A percentile compares a stretch with the other conserved stretches of the same genome.
phyloP scores from a whole-genome alignment of 2,329 filamentous ascomycete species.

The Fusarium metavorans region DNA sequence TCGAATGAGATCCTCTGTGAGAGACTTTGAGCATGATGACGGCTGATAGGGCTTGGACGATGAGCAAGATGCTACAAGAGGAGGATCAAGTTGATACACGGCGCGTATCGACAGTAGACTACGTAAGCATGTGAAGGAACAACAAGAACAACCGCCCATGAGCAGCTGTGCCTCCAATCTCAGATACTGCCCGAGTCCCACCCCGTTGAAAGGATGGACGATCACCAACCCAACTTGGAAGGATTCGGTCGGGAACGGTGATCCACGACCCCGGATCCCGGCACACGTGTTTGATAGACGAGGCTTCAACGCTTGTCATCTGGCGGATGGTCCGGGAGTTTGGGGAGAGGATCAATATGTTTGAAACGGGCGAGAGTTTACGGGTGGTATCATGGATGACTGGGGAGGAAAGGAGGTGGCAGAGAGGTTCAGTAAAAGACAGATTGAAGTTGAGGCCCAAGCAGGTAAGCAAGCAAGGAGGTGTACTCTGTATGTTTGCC shows the following conservation, averaged over 20 bases:
- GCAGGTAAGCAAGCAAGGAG: constrained; percentile 6
- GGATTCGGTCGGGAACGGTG: constrained; percentile 1
- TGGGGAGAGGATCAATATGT: constrained; percentile 6
- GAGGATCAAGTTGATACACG: constrained; percentile 17
- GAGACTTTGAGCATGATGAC: background rate
- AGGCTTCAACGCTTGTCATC: background rate
- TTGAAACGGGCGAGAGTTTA: constrained; percentile 7
- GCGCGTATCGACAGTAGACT: constrained; percentile 7
- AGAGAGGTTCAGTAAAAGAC: constrained; percentile 10
- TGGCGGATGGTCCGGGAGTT: background rate
- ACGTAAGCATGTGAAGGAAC: constrained; percentile 13
- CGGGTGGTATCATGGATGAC: background rate
- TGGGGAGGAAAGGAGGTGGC: constrained; percentile 19
- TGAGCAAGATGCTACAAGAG: constrained; percentile 2
- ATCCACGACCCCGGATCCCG: background rate
- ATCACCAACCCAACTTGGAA: constrained; percentile 7
- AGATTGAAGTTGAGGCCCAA: constrained; percentile 12
- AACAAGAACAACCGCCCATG: constrained; percentile 2
- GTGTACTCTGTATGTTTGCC: constrained; percentile 8
- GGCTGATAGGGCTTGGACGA: background rate
- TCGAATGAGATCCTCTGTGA: background rate
- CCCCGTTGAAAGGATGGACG: background rate
- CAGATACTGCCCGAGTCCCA: background rate
- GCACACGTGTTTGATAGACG: constrained; percentile 4
- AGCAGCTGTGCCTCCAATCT: constrained; percentile 4